phyloP scores from a whole-genome alignment of 768 basidiomycete species.

The Pleurotus platypus region DNA sequence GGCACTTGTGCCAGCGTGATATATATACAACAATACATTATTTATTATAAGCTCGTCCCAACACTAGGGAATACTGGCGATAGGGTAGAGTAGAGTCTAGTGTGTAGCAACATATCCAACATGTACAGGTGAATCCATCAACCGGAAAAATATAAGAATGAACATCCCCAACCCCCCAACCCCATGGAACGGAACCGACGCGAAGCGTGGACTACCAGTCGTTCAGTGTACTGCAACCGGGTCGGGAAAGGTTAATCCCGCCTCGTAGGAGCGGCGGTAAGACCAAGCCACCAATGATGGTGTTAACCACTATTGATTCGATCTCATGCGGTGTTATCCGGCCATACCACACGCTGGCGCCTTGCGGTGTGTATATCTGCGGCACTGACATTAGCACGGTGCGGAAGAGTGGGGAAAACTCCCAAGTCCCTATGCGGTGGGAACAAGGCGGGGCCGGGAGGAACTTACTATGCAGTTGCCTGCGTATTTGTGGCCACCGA shows the following conservation, averaged over 20 bases:
- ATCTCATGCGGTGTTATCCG: constrained; percentile 90
- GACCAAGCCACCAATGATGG: constrained; percentile 80
- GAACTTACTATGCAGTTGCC: constrained; percentile 84
- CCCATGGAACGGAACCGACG: background rate
- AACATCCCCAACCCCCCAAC: background rate
- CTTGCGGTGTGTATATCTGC: constrained; percentile 85
- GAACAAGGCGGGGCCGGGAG: constrained; percentile 4
- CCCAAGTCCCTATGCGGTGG: background rate
- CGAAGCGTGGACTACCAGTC: constrained; percentile 54
- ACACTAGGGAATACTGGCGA: background rate
- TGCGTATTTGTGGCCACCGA: constrained; percentile 91
- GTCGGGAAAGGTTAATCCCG: constrained; percentile 73
- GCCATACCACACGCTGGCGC: constrained; percentile 90
- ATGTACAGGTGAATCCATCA: background rate
- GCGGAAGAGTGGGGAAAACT: background rate
- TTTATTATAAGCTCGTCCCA: constrained; percentile 4
- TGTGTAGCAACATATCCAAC: background rate
- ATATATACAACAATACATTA: constrained; percentile 7
- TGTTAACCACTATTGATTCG: constrained; percentile 80
- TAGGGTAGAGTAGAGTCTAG: background rate
- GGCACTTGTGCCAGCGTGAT: background rate
- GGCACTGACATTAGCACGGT: too few species aligned
- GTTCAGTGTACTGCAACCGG: constrained; percentile 63
- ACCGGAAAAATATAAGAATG: background rate
- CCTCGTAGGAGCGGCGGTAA: constrained; percentile 84